Evolutionary conservation across 2,329 filamentous ascomycete species (phyloP), one percentile per base, ranked within the genome.

Genomic region (Talaromyces verruculosus): DNA sequence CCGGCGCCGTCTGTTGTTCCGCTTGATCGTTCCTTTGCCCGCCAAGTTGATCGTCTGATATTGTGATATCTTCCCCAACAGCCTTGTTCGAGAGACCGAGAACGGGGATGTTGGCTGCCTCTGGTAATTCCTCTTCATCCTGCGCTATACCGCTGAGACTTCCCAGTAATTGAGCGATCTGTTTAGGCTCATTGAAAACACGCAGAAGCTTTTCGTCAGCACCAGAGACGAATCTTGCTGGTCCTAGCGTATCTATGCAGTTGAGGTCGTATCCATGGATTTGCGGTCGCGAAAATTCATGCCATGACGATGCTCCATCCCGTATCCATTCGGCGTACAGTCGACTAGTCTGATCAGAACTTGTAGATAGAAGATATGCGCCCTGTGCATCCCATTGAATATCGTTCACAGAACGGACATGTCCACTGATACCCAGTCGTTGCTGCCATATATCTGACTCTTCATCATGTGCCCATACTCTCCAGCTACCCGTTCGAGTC

Each of bases 241-340:
- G 78, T 7, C 87, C 88, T 5, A 97, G 83, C 0, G 88, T 86
- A 73, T 93, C 91, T 69, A 98, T 89, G 77, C 95, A 98, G 81
- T 98, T 99, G 64, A 99, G 85, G 76, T 99, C 94, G 77, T 99
- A 99, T 43, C 95, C 95, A 76, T 99, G 95, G 69, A 99, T 99
- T 76, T 99, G 95, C 3, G 95, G 95, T 60, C 95, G 85, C 0
- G 93, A 90, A 82, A 98, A 93, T 77, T 99, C 95, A 78, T 98
- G 94, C 95, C 95, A 99, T 11, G 92, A 92, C 47, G 71, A 73
- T 13, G 33, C 51, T 2, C 74, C 72, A 1, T 77, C 78, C 35
- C 83, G 82, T 67, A 84, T 85, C 95, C 94, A 98, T 72, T 88
- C 82, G 0, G 92, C 90, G 76, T 94, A 92, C 22, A 98, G 84